phyloP scores from a whole-genome alignment of 768 basidiomycete genomes.

The Tulasnella calospora region DNA sequence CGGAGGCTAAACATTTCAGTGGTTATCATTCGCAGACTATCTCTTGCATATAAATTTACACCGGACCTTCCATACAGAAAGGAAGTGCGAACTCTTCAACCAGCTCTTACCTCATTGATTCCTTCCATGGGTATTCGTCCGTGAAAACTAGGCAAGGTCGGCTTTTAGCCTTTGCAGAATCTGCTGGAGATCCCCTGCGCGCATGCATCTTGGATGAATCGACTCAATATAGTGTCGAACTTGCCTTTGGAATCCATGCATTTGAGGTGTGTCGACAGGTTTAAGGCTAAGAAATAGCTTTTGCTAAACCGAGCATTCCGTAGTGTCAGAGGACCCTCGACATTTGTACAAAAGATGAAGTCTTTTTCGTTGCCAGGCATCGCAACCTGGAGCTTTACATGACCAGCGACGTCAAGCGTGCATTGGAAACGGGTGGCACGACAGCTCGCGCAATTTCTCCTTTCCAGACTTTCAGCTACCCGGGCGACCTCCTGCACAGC shows the following conservation, averaged over 20 bases:
- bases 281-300: not conserved
- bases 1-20: too few relatives aligned
- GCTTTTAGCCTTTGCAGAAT: not conserved
- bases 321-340: not conserved
- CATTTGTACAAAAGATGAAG: not conserved
- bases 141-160: not conserved
- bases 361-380: not conserved
- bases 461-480: not conserved
- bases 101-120: not conserved
- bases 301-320: not conserved
- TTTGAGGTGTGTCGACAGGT: not conserved
- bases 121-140: not conserved
- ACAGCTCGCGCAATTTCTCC: not conserved
- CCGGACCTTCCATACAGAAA: too few relatives aligned
- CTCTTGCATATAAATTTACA: too few relatives aligned
- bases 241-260: not conserved
- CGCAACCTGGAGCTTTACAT: not conserved
- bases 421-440: not conserved
- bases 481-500: not conserved
- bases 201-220: not conserved
- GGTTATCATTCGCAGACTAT: too few relatives aligned
- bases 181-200: not conserved
- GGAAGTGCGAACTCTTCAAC: too few relatives aligned
- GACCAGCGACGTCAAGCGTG: not conserved
- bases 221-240: not conserved